Evolutionary conservation across 208 protist species (phyloP).

Genomic region (Vickermania ingenoplastis): DNA sequence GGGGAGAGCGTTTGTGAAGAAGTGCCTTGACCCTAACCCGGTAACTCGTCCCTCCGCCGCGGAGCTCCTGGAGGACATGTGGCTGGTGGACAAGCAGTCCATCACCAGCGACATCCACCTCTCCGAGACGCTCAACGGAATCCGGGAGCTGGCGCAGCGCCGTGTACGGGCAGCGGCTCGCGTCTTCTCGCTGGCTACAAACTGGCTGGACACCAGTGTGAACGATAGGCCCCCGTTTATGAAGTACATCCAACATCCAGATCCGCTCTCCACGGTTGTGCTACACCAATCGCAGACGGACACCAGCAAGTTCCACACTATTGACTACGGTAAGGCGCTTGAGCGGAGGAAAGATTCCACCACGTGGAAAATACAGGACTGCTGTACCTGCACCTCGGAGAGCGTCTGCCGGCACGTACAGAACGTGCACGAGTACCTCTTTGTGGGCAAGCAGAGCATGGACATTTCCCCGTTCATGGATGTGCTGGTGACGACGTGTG

Average conservation of each 20-base stretch:
- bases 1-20: conserved; percentile 50
- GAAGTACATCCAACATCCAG: conserved; percentile 61
- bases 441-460: conserved; percentile 60
- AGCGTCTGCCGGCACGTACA: conserved; percentile 80
- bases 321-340: conserved; percentile 66
- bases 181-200: conserved; percentile 56
- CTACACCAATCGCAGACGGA: conserved; percentile 67
- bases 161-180: conserved; percentile 52
- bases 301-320: conserved; percentile 29
- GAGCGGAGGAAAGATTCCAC: conserved; percentile 12
- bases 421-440: conserved; percentile 81
- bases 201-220: conserved; percentile 31
- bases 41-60: conserved; percentile 45
- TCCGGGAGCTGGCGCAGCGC: conserved; percentile 11
- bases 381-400: conserved; percentile 61
- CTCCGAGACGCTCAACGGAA: conserved; percentile 27
- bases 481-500: conserved; percentile 46
- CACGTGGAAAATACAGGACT: conserved; percentile 54
- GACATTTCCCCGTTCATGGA: conserved; percentile 69
- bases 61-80: conserved; percentile 51
- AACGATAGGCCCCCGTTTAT: conserved; percentile 69
- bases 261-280: conserved; percentile 60
- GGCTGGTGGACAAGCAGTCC: conserved; percentile 35
- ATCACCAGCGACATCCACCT: conserved; percentile 27
- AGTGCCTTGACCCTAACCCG: conserved; percentile 61